Evolutionary conservation across 148 eudicot genomes (phyloP).

Genomic region (Linanthus parryae): DNA sequence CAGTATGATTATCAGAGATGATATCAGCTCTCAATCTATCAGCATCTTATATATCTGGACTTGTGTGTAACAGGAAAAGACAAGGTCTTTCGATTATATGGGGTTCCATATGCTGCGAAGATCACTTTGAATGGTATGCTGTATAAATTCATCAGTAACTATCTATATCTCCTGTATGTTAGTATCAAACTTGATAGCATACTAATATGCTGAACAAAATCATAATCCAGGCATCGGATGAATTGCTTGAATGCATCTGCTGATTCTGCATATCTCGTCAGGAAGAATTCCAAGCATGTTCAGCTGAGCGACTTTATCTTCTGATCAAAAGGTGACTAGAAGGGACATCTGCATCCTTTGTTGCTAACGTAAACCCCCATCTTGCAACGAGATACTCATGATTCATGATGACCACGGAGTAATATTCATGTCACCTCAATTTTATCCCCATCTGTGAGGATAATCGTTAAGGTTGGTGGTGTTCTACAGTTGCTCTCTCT

Average conservation of each 20-base stretch:
- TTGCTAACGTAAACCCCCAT: too few relatives aligned
- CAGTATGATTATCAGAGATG: background rate
- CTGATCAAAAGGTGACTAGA: too few relatives aligned
- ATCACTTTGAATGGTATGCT: slow-evolving; percentile 77
- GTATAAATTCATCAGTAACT: background rate
- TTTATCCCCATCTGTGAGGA: too few relatives aligned
- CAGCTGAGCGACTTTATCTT: slow-evolving; percentile 74
- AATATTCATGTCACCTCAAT: too few relatives aligned
- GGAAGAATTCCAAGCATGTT: slow-evolving; percentile 17
- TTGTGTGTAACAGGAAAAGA: slow-evolving; percentile 51
- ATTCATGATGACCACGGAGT: too few relatives aligned
- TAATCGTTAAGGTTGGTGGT: too few relatives aligned
- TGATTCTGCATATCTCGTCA: slow-evolving; percentile 48
- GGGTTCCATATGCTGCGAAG: slow-evolving; percentile 84
- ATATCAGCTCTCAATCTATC: background rate
- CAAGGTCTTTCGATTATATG: slow-evolving; percentile 63
- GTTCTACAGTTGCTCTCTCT: too few relatives aligned
- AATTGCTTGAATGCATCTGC: slow-evolving; percentile 60
- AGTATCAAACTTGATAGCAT: too few relatives aligned
- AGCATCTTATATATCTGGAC: too few relatives aligned
- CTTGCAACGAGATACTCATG: too few relatives aligned
- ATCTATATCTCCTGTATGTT: background rate
- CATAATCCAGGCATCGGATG: slow-evolving; percentile 66
- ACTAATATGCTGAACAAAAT: background rate
- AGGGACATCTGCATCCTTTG: background rate